Conservation (phyloP, 2,329 filamentous ascomycete species). For the Aspergillus glaucus region DNA sequence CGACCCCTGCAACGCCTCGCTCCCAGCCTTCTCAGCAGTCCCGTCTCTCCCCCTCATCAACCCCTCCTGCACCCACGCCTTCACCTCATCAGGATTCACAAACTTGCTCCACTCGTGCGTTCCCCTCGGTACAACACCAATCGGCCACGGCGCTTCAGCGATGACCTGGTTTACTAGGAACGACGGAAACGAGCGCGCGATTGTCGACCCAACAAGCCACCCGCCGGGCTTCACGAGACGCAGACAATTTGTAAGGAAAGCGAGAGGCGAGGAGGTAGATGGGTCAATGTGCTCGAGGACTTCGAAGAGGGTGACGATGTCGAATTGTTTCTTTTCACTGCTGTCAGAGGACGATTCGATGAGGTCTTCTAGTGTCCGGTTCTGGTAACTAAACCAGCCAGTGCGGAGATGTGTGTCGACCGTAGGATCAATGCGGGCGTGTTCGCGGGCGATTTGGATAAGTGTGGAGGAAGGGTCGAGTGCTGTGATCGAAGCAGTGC, state of each 20-base stretch:
- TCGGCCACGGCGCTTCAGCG: constrained; percentile 68
- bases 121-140: constrained; percentile 76
- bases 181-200: constrained; percentile 79
- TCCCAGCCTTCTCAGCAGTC: constrained; percentile 16
- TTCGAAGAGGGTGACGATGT: constrained; percentile 84
- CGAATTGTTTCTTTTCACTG: constrained; percentile 47
- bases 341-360: constrained; percentile 10
- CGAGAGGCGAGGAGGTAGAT: constrained; percentile 66
- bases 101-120: constrained; percentile 98
- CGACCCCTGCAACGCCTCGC: constrained; percentile 23
- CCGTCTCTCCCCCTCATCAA: constrained; percentile 46
- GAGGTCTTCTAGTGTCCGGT: constrained; percentile 64
- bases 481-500: constrained; percentile 38
- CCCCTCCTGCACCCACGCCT: constrained; percentile 36
- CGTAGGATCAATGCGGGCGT: constrained; percentile 67
- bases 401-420: constrained; percentile 50
- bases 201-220: constrained; percentile 89
- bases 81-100: constrained; percentile 71
- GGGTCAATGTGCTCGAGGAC: constrained; percentile 87
- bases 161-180: constrained; percentile 90
- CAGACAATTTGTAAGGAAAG: constrained; percentile 51
- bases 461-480: constrained; percentile 40
- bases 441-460: constrained; percentile 61
- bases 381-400: constrained; percentile 60
- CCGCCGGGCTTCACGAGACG: constrained; percentile 77